Evolutionary conservation across 2,329 filamentous ascomycete genomes (phyloP).

Genomic region (Cladosporium colombiae): DNA sequence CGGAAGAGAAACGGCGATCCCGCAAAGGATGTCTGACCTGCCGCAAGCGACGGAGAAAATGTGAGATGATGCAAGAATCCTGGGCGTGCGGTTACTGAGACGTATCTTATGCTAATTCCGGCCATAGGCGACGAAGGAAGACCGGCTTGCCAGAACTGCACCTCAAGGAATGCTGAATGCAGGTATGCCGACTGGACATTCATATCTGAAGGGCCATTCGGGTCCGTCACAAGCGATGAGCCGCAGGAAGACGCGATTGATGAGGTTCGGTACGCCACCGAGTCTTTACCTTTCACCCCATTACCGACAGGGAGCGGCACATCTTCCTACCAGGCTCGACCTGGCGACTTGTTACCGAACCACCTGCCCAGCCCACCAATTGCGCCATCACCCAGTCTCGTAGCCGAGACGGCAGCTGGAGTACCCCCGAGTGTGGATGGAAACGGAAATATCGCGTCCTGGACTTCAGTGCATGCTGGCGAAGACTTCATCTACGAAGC

Average conservation of each 20-base stretch:
- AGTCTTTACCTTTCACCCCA: background rate
- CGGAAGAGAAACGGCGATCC: background rate
- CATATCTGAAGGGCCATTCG: background rate
- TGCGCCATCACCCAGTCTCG: background rate
- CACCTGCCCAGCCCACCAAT: background rate
- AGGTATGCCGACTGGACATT: slow-evolving; percentile 1
- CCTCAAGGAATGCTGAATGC: background rate
- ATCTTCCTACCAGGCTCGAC: background rate
- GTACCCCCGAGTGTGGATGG: background rate
- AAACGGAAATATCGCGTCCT: background rate
- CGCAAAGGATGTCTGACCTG: background rate
- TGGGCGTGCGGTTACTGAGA: background rate
- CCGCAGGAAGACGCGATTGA: background rate
- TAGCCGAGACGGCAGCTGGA: background rate
- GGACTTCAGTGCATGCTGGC: background rate
- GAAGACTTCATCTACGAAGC: background rate
- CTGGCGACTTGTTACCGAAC: background rate
- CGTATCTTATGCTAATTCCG: background rate
- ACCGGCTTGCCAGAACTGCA: background rate
- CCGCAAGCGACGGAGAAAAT: slow-evolving; percentile 9
- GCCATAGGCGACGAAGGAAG: background rate
- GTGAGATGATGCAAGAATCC: background rate
- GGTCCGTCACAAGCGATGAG: background rate
- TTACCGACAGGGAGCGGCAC: background rate
- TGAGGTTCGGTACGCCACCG: background rate